Conservation (phyloP, 2,329 filamentous ascomycete species). For the Pyricularia sp. region DNA sequence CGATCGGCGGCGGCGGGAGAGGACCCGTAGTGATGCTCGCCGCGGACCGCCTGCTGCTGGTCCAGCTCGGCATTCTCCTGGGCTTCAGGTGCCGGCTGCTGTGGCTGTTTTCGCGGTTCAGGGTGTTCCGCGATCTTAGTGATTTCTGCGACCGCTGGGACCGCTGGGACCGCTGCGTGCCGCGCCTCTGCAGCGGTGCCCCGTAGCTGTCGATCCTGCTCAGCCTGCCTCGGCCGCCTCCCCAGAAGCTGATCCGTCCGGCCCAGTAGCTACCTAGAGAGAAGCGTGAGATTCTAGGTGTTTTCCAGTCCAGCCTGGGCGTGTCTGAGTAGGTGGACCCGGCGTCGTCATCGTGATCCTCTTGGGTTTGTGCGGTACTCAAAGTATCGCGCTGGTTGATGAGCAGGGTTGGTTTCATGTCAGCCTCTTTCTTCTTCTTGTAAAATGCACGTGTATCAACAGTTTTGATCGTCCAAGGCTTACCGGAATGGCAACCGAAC, state of each 20-base stretch:
- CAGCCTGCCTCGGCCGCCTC: background rate
- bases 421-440: background rate
- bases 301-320: conserved; percentile 2
- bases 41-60: background rate
- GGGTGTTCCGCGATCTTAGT: background rate
- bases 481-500: background rate
- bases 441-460: background rate
- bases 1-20: background rate
- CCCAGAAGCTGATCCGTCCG: background rate
- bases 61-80: background rate
- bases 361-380: background rate
- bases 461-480: background rate
- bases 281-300: background rate
- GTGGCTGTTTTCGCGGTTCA: background rate
- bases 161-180: background rate
- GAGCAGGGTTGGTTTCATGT: background rate
- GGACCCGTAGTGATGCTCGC: background rate
- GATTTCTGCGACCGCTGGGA: too few relatives aligned
- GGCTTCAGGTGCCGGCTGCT: background rate
- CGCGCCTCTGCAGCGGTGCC: background rate
- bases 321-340: background rate
- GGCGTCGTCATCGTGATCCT: background rate
- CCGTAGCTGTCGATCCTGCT: background rate
- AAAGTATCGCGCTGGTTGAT: background rate
- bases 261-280: background rate